phyloP scores from a whole-genome alignment of 2,329 filamentous ascomycete species.

The Penicillium brasilianum region DNA sequence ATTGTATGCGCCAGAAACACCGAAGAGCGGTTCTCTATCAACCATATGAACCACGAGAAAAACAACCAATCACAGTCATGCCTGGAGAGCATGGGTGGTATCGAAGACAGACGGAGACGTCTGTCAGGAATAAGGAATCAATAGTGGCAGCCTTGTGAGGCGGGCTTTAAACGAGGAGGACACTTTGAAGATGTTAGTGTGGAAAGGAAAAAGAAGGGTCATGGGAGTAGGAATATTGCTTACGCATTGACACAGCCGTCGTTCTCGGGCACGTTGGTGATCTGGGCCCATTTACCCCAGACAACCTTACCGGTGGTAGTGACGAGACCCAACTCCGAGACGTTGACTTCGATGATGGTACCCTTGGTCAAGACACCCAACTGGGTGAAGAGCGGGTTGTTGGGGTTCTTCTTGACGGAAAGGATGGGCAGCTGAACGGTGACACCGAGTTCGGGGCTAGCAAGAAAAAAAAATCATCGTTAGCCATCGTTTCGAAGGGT shows the following conservation, averaged over 20 bases:
- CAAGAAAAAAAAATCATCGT: conserved; percentile 11
- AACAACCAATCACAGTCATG: conserved; percentile 26
- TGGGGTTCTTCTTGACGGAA: conserved; percentile 81
- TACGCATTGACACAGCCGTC: conserved; percentile 65
- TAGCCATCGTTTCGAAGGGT: conserved; percentile 2
- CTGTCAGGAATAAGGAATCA: conserved; percentile 21
- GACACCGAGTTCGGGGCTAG: conserved; percentile 73
- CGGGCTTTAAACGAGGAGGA: conserved; percentile 31
- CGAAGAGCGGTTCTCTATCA: conserved; percentile 27
- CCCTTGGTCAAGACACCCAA: conserved; percentile 88
- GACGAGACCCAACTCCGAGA: conserved; percentile 86
- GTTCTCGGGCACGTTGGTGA: conserved; percentile 60
- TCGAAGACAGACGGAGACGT: conserved; percentile 24
- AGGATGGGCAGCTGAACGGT: conserved; percentile 87
- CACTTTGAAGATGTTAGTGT: conserved; percentile 17
- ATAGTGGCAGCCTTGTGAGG: conserved; percentile 16
- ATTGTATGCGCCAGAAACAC: conserved; percentile 33
- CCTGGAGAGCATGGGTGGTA: conserved; percentile 28
- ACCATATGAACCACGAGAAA: conserved; percentile 25
- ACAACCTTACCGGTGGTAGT: conserved; percentile 92
- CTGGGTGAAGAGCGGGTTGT: conserved; percentile 90
- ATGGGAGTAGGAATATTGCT: background rate
- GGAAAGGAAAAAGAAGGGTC: background rate
- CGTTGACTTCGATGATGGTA: conserved; percentile 88
- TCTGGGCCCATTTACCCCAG: conserved; percentile 84